Base-by-base conservation (phyloP, 2,329 filamentous ascomycete species). In the Cytospora chrysosperma region DNA sequence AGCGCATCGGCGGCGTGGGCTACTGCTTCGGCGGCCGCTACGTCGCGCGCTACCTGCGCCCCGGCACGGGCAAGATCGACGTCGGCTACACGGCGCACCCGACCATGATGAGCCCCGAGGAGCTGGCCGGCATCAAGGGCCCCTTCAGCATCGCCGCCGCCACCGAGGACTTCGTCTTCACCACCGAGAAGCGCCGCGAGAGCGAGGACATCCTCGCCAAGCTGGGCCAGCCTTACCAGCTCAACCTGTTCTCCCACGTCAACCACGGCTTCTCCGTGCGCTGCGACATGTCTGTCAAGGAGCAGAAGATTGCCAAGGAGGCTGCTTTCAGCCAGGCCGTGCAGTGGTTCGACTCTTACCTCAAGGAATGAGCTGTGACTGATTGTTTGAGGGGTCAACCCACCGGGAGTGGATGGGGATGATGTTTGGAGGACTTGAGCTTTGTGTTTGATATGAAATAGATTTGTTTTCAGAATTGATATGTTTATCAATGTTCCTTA, bases 41-140 rank as follows among this genome's bases (percentile, higher is more conserved):
- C 62, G 72, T 78, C 32, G 75, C 74, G 7, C 73, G 79, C 21
- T 79, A 75, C 69, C 70, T 82, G 66, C 54, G 50, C 26, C 75
- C 73, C 50, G 77, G 76, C 19, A 75, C 73, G 55, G 77, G 75
- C 12, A 74, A 76, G 60, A 66, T 84, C 30, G 79, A 82, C 67
- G 81, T 76, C 10, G 82, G 79, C 4, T 82, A 74, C 67, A 76
- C 74, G 21, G 81, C 80, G 4, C 81, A 83, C 69, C 81, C 82
- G 8, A 77, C 74, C 59, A 81, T 81, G 62, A 77, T 83, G 5
- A 74, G 77, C 8, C 71, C 68, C 21, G 78, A 79, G 3, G 82
- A 83, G 70, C 58, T 83, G n/a, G 72, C 75, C 68, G 75, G 69
- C 0, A 75, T 82, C 55, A 68, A 72, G 56, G 77, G 76, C 0